Evolutionary conservation across 2,329 filamentous ascomycete species (phyloP).

Genomic region (Lasiodiplodia sp.): DNA sequence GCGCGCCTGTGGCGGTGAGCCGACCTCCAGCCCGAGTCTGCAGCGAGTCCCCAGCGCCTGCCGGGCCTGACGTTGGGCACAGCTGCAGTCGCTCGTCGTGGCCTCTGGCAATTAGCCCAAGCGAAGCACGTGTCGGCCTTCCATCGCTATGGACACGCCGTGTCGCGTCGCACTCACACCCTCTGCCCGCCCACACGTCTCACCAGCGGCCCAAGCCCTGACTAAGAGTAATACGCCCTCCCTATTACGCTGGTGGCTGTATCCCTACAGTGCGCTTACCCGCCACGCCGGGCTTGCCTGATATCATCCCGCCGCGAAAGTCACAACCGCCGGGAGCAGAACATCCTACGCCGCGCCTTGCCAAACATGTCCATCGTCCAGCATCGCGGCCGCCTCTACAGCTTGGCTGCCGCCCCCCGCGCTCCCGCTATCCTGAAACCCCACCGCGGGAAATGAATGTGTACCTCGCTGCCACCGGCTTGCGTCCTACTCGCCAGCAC

Average conservation of each 20-base stretch:
- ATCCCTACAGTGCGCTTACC: slow-evolving; percentile 23
- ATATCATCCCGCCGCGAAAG: slow-evolving; percentile 8
- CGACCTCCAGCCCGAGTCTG: not conserved
- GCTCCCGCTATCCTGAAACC: slow-evolving; percentile 38
- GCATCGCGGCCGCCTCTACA: not conserved
- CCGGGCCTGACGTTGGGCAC: slow-evolving; percentile 25
- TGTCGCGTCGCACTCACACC: not conserved
- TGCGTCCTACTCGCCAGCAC: slow-evolving; percentile 34
- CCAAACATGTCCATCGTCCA: not conserved
- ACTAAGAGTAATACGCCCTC: slow-evolving; percentile 18
- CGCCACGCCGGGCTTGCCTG: slow-evolving; percentile 3
- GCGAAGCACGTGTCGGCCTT: not conserved
- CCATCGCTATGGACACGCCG: not conserved
- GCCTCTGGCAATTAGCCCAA: slow-evolving; percentile 24
- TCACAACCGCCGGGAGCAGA: slow-evolving; percentile 20
- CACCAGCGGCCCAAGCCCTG: slow-evolving; percentile 15
- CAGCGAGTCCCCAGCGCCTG: slow-evolving; percentile 1
- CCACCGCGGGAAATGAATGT: slow-evolving; percentile 38
- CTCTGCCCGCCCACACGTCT: not conserved
- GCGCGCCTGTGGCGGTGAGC: slow-evolving; percentile 27
- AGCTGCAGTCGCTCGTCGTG: slow-evolving; percentile 24
- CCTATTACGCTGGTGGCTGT: slow-evolving; percentile 15
- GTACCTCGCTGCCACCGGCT: slow-evolving; percentile 32
- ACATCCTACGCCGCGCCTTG: slow-evolving; percentile 1
- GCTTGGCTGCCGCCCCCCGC: slow-evolving; percentile 16